Evolutionary conservation across 2,329 filamentous ascomycete species (phyloP), one percentile per base, ranked within the genome.

Genomic region (Alternaria sp.): DNA sequence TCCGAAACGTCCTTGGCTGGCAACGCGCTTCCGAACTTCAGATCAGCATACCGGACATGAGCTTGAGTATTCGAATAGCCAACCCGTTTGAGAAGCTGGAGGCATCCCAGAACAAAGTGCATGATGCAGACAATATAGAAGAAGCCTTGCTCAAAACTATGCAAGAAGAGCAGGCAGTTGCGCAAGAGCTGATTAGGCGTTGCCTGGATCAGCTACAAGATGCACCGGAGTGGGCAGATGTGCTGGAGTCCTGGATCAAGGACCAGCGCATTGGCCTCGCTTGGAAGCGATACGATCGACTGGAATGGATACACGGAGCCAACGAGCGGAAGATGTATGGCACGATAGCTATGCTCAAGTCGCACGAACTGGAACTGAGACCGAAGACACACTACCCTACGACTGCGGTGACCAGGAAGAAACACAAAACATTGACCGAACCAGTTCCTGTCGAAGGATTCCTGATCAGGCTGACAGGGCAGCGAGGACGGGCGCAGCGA

Each of bases 261-360:
- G 79, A 83, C 22, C 84, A 86, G 60, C 85, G 85, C 27, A 86
- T 90, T 72, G 89, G 89, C 3, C 81, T 91, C 49, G 88, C 87
- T 4, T 91, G 89, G 89, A 89, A 88, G 74, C 82, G 89, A 46
- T 91, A 90, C 70, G 89, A 91, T 69, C 83, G 89, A 25, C 79
- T 91, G 16, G 89, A 91, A 76, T 91, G 89, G 89, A 81, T 91
- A 5, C 84, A 89, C 73, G 89, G 89, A 16, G 81, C 81, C 11
- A 88, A 89, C 54, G 89, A 91, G 71, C 84, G 87, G 65, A 87
- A 86, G 62, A 91, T 91, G 88, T 90, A 90, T 64, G 89, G 89
- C 36, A 86, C 87, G 0, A 87, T 90, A 64, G 89, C 87, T 32
- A 90, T 91, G 88, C 81, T 86, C 64, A 85, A 83, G 51, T 87